A percentile compares a stretch with the other conserved stretches of the same genome.
phyloP scores from a whole-genome alignment of 2,329 filamentous ascomycete species.

The Diaporthe caulivora region DNA sequence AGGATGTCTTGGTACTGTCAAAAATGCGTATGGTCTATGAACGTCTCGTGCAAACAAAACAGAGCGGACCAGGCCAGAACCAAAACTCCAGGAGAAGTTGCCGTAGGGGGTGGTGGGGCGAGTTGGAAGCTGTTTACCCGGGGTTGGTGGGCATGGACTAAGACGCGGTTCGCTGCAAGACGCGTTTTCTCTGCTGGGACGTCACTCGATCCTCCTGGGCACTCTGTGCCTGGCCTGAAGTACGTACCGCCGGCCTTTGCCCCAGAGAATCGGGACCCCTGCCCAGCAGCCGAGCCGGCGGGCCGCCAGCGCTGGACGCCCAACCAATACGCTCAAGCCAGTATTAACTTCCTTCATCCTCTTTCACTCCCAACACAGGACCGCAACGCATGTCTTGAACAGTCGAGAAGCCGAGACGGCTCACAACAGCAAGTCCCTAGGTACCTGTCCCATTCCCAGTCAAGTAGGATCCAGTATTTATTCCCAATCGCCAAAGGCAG shows the following conservation, averaged over 20 bases:
- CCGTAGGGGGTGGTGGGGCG: conserved; percentile 7
- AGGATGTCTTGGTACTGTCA: conserved; percentile 20
- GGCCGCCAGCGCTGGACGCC: background rate
- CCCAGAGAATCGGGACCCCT: conserved; percentile 12
- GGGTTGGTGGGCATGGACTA: conserved; percentile 11
- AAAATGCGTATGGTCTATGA: conserved; percentile 7
- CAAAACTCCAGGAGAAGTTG: background rate
- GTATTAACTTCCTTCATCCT: background rate
- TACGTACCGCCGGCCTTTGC: conserved; percentile 13
- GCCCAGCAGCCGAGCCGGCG: background rate
- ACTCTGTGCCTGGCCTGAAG: background rate
- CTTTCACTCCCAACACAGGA: background rate
- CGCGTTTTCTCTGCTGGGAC: conserved; percentile 25
- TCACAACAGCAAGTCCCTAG: background rate
- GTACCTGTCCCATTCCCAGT: background rate
- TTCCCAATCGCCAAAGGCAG: background rate
- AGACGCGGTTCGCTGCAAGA: conserved; percentile 23
- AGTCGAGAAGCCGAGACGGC: background rate
- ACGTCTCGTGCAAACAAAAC: conserved; percentile 3
- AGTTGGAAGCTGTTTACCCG: conserved; percentile 18
- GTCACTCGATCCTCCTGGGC: conserved; percentile 6
- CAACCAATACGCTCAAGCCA: background rate
- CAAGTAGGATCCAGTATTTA: too few species aligned
- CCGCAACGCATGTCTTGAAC: background rate
- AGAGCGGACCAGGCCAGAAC: background rate